Base-by-base conservation (phyloP, 2,329 filamentous ascomycete species). In the Fusarium paranaense region DNA sequence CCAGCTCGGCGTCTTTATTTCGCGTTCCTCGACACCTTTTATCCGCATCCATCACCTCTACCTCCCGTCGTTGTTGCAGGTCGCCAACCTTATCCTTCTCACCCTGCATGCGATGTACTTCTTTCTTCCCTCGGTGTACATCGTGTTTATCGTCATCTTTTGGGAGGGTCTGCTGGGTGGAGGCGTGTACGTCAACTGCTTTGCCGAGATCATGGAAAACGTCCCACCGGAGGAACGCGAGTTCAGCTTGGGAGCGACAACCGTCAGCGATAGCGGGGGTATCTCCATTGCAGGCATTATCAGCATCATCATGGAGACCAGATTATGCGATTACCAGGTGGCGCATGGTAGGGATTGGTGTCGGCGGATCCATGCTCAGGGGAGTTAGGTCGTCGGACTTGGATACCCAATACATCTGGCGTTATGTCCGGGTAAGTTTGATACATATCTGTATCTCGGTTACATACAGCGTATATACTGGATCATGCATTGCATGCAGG, bases 141-240 rank as follows among this genome's bases (percentile, higher is more conserved):
- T 98, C n/a, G 86, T 98, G 1, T 98, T 98, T 78, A 69, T 90
- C 25, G 86, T 98, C 69, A 87, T 98, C 22, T 97, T 98, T 79
- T 98, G 96, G 96, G 97, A 98, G 81, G 97, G 97, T 0, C 82
- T 98, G 14, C 86, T 99, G 0, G 97, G 97, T 1, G 97, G 97
- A 0, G 87, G 95, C 5, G 97, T 98, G 0, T 99, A 99, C 78
- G 95, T 98, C 69, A 97, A 96, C 78, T 98, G 95, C 0, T 99
- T 98, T 82, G 95, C 95, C 0, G 94, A 97, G 80, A 98, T 99
- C 71, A 93, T 95, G 81, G 95, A 98, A 78, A 91, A 92, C 8
- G 91, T 98, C 1, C 90, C 91, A 0, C 85, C 88, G 6, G 89
- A 91, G 35, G 95, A 98, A 62, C 89, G 96, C 7, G 97, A 99